Evolutionary conservation across 2,329 filamentous ascomycete genomes (phyloP).

Genomic region (Penicillium hesseltinei): DNA sequence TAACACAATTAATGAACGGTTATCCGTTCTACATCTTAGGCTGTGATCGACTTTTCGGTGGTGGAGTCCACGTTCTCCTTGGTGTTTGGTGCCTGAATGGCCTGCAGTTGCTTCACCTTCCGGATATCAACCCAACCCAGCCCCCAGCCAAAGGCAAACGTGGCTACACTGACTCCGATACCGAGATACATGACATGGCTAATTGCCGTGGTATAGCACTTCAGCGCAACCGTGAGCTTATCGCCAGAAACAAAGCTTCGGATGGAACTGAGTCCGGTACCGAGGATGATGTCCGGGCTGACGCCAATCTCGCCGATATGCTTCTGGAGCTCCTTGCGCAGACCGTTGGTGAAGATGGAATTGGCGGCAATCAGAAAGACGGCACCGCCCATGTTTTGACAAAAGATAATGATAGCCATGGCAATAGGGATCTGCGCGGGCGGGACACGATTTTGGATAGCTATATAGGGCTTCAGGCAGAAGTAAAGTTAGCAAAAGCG

Average conservation of each 20-base stretch:
- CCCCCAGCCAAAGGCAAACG: background rate
- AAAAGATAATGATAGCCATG: conserved; percentile 29
- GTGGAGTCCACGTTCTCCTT: background rate
- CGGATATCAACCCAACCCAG: conserved; percentile 1
- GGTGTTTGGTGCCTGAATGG: background rate
- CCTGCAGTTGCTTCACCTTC: background rate
- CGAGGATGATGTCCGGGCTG: background rate
- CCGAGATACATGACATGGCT: background rate
- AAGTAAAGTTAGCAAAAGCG: background rate
- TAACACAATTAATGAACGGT: background rate
- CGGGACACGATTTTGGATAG: conserved; percentile 23
- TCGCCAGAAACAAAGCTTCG: background rate
- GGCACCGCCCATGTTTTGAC: conserved; percentile 32
- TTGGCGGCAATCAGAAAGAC: conserved; percentile 31
- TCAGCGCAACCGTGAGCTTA: background rate
- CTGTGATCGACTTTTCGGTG: background rate
- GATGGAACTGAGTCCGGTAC: background rate
- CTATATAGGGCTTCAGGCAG: conserved; percentile 25
- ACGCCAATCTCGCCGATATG: conserved; percentile 16
- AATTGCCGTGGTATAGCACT: background rate
- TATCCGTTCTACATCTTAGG: background rate
- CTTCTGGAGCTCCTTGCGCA: conserved; percentile 20
- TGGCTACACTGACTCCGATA: background rate
- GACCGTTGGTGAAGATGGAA: conserved; percentile 30
- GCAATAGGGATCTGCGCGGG: conserved; percentile 29